phyloP scores from a whole-genome alignment of 768 basidiomycete genomes.

The Amanita inopinata region DNA sequence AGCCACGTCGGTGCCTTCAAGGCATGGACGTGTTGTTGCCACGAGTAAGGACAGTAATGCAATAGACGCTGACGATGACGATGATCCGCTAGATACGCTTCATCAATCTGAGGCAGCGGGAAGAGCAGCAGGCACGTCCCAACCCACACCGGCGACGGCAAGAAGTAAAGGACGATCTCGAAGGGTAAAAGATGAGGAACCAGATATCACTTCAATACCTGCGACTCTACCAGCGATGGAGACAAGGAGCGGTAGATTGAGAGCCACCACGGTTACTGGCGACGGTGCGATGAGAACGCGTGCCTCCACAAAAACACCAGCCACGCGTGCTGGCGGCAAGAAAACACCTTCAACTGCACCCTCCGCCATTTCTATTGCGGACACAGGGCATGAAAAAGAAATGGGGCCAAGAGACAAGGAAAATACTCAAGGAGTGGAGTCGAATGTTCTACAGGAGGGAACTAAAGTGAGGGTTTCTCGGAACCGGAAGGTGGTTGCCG shows the following conservation, averaged over 20 bases:
- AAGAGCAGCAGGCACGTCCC: background rate
- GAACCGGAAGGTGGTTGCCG: background rate
- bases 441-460: background rate
- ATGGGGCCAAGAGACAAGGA: constrained; percentile 1
- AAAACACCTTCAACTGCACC: constrained; percentile 6
- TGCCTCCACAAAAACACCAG: background rate
- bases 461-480: constrained; percentile 3
- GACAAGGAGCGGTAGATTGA: background rate
- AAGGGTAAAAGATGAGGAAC: constrained; percentile 6
- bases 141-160: background rate
- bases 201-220: background rate
- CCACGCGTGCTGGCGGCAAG: constrained; percentile 2
- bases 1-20: background rate
- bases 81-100: background rate
- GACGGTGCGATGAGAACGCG: background rate
- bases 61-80: background rate
- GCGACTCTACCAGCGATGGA: background rate
- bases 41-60: background rate
- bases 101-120: background rate
- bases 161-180: constrained; percentile 2
- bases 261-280: background rate
- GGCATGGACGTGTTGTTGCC: background rate
- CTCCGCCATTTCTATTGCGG: background rate
- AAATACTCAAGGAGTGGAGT: background rate
- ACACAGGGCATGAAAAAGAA: background rate